phyloP scores from a whole-genome alignment of 805 yeast species.

The Metschnikowia colocasiae region DNA sequence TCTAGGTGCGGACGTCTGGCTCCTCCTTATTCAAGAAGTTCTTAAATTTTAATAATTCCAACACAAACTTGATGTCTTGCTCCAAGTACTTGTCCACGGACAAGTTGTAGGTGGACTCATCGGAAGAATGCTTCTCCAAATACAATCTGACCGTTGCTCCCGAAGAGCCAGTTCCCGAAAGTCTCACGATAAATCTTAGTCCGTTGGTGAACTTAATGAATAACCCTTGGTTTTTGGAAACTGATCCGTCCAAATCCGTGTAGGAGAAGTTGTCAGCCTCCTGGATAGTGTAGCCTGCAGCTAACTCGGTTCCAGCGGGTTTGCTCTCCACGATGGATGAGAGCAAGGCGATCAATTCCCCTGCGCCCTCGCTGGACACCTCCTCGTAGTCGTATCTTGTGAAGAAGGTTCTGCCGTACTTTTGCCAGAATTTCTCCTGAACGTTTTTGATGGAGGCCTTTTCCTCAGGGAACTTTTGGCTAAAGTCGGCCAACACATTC shows the following conservation, averaged over 20 bases:
- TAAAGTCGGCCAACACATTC: constrained; percentile 85
- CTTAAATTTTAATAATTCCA: constrained; percentile 66
- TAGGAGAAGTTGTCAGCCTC: constrained; percentile 89
- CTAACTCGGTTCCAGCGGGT: constrained; percentile 47
- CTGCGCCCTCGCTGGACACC: constrained; percentile 72
- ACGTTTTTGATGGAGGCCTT: constrained; percentile 70
- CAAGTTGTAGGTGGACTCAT: constrained; percentile 44
- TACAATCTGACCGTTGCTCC: constrained; percentile 96
- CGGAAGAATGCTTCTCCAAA: constrained; percentile 75
- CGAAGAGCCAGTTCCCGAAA: constrained; percentile 96
- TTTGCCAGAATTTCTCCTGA: constrained; percentile 82
- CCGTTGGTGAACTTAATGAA: constrained; percentile 79
- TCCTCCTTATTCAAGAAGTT: constrained; percentile 73
- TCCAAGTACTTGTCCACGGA: constrained; percentile 67
- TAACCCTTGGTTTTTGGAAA: constrained; percentile 83
- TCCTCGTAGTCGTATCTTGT: constrained; percentile 93
- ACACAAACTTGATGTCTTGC: constrained; percentile 58
- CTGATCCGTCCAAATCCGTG: constrained; percentile 92
- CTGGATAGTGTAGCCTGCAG: constrained; percentile 49
- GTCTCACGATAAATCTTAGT: constrained; percentile 78
- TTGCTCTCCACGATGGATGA: constrained; percentile 26
- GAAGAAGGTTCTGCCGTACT: constrained; percentile 95
- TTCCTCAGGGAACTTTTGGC: constrained; percentile 52
- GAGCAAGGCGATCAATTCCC: constrained; percentile 53
- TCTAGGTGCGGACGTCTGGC: constrained; percentile 89